phyloP scores from a whole-genome alignment of 2,329 filamentous ascomycete species.

The Diaporthe sp. region DNA sequence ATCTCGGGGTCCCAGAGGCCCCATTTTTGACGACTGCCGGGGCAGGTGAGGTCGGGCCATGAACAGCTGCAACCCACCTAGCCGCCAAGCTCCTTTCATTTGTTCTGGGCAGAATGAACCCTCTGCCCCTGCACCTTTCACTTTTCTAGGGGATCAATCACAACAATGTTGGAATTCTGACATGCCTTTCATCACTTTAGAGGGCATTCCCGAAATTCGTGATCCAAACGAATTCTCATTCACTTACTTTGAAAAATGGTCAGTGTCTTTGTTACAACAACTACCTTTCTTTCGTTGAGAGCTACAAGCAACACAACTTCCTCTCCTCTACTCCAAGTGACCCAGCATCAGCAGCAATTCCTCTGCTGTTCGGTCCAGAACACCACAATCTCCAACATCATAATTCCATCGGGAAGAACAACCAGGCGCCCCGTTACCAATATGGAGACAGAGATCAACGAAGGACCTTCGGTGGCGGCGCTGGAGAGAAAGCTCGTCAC shows the following conservation, averaged over 20 bases:
- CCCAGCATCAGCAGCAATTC: not conserved
- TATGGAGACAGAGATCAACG: not conserved
- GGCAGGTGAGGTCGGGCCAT: too few species aligned
- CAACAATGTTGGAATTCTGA: not conserved
- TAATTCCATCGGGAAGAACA: not conserved
- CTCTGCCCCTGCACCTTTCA: not conserved
- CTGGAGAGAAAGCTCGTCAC: conserved; percentile 53
- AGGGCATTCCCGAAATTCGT: not conserved
- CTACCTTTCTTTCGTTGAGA: not conserved
- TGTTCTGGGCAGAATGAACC: not conserved
- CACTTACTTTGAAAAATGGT: not conserved
- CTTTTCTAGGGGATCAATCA: not conserved
- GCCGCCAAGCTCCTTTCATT: not conserved
- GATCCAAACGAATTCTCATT: not conserved
- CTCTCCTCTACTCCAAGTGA: not conserved
- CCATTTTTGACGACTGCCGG: not conserved
- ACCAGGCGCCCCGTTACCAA: not conserved
- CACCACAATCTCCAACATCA: not conserved
- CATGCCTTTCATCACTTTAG: not conserved
- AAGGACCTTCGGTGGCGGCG: not conserved
- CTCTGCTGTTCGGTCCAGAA: too few species aligned
- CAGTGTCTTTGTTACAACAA: not conserved
- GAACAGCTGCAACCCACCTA: too few species aligned
- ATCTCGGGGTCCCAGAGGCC: not conserved
- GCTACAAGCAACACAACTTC: not conserved